Evolutionary conservation across 140 eudicot genomes (phyloP).

Genomic region (Anethum foeniculum): DNA sequence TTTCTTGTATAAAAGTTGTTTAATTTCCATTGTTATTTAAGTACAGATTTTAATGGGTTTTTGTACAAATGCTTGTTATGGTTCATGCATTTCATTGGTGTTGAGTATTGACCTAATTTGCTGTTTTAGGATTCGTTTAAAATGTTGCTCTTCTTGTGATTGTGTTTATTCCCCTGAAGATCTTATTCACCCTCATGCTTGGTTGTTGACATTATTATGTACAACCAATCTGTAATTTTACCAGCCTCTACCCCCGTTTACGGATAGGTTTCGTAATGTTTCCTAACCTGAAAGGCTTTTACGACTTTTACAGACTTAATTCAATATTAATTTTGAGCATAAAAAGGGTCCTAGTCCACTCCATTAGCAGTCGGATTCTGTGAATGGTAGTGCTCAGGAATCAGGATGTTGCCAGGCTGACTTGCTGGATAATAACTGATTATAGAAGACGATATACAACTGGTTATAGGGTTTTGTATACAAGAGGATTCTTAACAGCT

Average conservation of each 20-base stretch:
- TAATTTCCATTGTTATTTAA: not conserved
- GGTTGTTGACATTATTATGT: no score
- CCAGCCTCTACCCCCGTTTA: conserved; percentile 45
- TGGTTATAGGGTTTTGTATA: conserved; percentile 79
- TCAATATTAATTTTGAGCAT: conserved; percentile 27
- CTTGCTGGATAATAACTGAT: conserved; percentile 38
- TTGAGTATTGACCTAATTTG: conserved; percentile 18
- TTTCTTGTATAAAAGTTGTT: not conserved
- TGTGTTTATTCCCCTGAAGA: not conserved
- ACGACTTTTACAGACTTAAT: conserved; percentile 19
- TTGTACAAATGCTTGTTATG: conserved; percentile 12
- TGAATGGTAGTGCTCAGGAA: conserved; percentile 45
- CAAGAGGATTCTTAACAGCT: conserved; percentile 45
- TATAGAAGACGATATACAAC: conserved; percentile 62
- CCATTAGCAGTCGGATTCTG: conserved; percentile 52
- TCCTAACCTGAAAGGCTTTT: conserved; percentile 21
- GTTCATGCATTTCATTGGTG: conserved; percentile 20
- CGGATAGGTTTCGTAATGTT: conserved; percentile 27
- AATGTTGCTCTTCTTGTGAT: conserved; percentile 5
- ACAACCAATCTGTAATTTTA: conserved; percentile 25
- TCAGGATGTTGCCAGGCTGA: conserved; percentile 37
- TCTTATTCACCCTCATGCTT: conserved; percentile 23
- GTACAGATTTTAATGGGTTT: conserved; percentile 6
- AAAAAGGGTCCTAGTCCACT: conserved; percentile 46
- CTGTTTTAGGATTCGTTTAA: not conserved